Evolutionary conservation across 2,329 filamentous ascomycete genomes (phyloP).

Genomic region (Dendrostoma leiphaemia): DNA sequence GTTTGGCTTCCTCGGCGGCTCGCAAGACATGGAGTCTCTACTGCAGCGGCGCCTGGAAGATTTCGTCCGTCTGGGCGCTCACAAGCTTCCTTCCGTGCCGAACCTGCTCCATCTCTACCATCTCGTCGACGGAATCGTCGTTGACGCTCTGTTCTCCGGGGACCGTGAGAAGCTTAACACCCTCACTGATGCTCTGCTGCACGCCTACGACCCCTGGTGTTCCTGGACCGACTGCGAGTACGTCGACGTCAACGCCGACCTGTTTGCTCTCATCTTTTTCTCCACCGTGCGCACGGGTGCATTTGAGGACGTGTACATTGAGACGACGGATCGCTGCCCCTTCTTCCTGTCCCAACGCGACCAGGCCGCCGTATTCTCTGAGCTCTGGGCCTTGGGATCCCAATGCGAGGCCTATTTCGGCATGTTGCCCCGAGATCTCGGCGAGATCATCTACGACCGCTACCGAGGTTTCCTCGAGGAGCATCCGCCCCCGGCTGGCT

Average conservation of each 20-base stretch:
- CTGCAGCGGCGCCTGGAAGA: constrained; percentile 26
- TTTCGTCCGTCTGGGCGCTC: constrained; percentile 26
- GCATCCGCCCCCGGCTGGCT: constrained; percentile 25
- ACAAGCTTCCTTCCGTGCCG: constrained; percentile 21
- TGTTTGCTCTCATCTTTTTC: constrained; percentile 56
- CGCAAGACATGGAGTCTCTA: constrained; percentile 26
- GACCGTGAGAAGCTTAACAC: constrained; percentile 31
- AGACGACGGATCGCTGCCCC: constrained; percentile 61
- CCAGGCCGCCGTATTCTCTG: constrained; percentile 62
- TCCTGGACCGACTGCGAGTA: constrained; percentile 22
- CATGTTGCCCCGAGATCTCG: constrained; percentile 47
- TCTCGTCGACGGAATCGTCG: constrained; percentile 25
- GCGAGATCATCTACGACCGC: constrained; percentile 37
- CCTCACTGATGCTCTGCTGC: constrained; percentile 35
- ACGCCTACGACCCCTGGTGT: constrained; percentile 27
- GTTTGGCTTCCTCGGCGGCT: constrained; percentile 24
- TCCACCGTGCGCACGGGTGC: constrained; percentile 54
- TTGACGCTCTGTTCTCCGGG: constrained; percentile 29
- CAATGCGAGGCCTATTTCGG: constrained; percentile 63
- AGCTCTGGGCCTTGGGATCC: constrained; percentile 62
- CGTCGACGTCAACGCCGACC: constrained; percentile 48
- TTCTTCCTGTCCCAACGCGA: constrained; percentile 60
- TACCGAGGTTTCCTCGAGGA: constrained; percentile 28
- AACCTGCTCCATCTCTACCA: constrained; percentile 26
- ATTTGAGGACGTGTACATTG: constrained; percentile 61